Percentiles rank a stretch among this genome's conserved stretches.
Evolutionary conservation across 2,329 filamentous ascomycete species (phyloP).

Genomic region (Phoma sp.): DNA sequence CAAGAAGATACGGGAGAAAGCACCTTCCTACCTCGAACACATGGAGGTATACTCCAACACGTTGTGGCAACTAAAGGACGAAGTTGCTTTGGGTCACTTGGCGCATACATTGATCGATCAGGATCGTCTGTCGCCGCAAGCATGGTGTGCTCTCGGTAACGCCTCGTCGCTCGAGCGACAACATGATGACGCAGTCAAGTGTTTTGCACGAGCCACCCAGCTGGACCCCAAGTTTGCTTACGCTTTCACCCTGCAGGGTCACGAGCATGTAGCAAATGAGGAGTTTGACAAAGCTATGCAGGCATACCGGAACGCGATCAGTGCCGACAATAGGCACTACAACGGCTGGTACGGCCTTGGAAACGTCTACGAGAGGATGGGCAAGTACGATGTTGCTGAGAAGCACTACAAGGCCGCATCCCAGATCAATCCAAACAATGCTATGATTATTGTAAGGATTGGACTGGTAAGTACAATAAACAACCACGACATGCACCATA

Average conservation of each 20-base stretch:
- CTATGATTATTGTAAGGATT: constrained; percentile 90
- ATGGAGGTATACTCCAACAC: constrained; percentile 99
- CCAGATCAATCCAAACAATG: constrained; percentile 90
- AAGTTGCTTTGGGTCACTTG: constrained; percentile 89
- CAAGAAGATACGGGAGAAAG: constrained; percentile 76
- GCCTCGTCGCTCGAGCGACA: constrained; percentile 92
- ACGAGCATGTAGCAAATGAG: constrained; percentile 94
- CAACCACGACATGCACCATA: neutral
- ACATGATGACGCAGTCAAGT: constrained; percentile 91
- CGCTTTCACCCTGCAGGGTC: constrained; percentile 92
- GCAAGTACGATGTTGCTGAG: constrained; percentile 89
- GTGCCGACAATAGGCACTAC: constrained; percentile 88
- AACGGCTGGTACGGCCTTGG: constrained; percentile 97
- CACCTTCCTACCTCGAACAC: constrained; percentile 84
- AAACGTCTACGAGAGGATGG: constrained; percentile 85
- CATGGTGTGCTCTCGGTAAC: constrained; percentile 95
- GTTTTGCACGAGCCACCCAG: constrained; percentile 94
- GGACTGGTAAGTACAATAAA: constrained; percentile 68
- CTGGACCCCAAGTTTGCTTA: constrained; percentile 91
- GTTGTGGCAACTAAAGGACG: constrained; percentile 97
- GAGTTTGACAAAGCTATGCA: constrained; percentile 94
- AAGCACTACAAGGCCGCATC: constrained; percentile 89
- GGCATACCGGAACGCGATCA: constrained; percentile 85
- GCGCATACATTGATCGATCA: constrained; percentile 89
- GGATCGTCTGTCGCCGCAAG: constrained; percentile 88